phyloP scores from a whole-genome alignment of 2,329 filamentous ascomycete species.

The Trichoderma simmonsii region DNA sequence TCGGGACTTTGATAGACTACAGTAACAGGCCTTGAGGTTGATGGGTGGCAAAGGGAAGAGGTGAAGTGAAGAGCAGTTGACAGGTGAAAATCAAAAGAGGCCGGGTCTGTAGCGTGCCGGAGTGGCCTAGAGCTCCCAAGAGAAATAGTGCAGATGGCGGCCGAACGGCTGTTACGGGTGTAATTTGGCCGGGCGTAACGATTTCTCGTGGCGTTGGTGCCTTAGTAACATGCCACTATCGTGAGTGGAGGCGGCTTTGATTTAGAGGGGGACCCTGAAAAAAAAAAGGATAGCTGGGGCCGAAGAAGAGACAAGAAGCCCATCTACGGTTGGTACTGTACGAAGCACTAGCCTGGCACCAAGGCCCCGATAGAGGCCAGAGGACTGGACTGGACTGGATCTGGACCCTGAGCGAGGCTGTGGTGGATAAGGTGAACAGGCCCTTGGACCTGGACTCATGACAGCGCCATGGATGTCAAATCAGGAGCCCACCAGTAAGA shows the following conservation, averaged over 20 bases:
- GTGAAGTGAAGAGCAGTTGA: neutral
- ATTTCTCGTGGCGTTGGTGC: conserved; percentile 11
- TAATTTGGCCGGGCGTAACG: neutral
- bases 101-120: neutral
- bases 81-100: neutral
- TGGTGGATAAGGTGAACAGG: neutral
- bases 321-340: neutral
- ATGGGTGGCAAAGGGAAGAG: neutral
- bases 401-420: conserved; percentile 12
- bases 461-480: conserved; percentile 1
- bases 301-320: neutral
- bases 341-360: neutral
- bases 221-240: conserved; percentile 9
- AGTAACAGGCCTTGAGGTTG: neutral
- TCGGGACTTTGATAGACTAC: neutral
- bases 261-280: neutral
- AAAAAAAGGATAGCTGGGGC: neutral
- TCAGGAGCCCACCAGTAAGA: conserved; percentile 8
- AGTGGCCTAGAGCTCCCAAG: neutral
- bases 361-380: neutral
- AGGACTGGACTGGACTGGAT: neutral
- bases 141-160: neutral
- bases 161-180: conserved; percentile 7
- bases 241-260: neutral
- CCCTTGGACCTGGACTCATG: conserved; percentile 2